These are phyloP conservation scores for Allium cepa DNA, from an alignment of 106 monocot species.

Conservation along the genomic window DNA sequence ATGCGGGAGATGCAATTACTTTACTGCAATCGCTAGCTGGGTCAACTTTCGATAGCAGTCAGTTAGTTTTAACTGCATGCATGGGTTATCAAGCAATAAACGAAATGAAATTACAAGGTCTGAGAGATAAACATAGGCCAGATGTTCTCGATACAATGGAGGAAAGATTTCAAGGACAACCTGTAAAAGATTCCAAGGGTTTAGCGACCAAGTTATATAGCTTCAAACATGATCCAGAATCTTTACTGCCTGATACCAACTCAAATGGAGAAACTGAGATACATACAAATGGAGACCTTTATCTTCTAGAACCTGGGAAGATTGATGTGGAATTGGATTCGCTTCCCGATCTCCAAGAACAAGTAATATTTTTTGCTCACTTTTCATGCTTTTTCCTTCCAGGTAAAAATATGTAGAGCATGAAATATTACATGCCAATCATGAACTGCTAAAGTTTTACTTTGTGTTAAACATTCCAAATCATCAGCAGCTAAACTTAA, in stretches of 20 bases:
- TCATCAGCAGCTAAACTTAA: too few species aligned
- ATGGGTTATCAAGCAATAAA: slow-evolving; percentile 82
- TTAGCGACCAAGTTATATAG: slow-evolving; percentile 86
- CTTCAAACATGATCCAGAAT: slow-evolving; percentile 74
- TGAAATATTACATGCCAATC: too few species aligned
- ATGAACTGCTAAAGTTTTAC: too few species aligned
- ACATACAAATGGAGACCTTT: slow-evolving; percentile 22
- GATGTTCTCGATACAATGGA: slow-evolving; percentile 58
- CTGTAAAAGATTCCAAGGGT: slow-evolving; percentile 49
- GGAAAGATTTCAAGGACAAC: slow-evolving; percentile 64
- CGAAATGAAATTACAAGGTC: slow-evolving; percentile 55
- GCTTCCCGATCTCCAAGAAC: slow-evolving; percentile 59
- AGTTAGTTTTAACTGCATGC: slow-evolving; percentile 88
- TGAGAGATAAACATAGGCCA: slow-evolving; percentile 72
- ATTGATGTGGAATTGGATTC: slow-evolving; percentile 37
- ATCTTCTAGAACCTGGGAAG: slow-evolving; percentile 11
- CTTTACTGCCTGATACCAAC: slow-evolving; percentile 29
- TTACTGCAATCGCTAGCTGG: slow-evolving; percentile 86
- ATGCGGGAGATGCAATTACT: slow-evolving; percentile 96
- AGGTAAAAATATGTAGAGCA: not conserved
- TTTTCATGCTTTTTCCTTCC: not conserved
- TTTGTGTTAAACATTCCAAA: too few species aligned
- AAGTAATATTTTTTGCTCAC: slow-evolving; percentile 25
- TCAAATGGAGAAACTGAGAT: slow-evolving; percentile 22
- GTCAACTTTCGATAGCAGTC: slow-evolving; percentile 96